Evolutionary conservation across 176 grass and related monocot species (phyloP).

Genomic region (Ensete glaucum): DNA sequence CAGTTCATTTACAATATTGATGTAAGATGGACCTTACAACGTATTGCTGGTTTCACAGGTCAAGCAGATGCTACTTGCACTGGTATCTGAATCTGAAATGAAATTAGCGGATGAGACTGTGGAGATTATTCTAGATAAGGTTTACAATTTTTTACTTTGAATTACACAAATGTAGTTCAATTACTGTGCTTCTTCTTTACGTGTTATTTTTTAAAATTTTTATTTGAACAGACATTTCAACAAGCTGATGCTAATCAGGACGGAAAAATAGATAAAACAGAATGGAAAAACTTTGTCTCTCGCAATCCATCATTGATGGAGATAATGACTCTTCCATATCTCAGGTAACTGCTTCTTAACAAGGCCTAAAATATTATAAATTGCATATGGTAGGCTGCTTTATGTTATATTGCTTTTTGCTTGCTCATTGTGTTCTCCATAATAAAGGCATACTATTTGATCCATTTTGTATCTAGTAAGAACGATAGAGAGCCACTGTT

Average conservation of each 20-base stretch:
- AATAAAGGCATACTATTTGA: too few species aligned
- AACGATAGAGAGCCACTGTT: too few species aligned
- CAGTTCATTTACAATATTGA: neutral
- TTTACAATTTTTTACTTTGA: neutral
- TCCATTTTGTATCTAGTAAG: too few species aligned
- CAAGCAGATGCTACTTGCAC: constrained; percentile 94
- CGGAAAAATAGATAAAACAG: constrained; percentile 87
- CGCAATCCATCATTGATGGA: constrained; percentile 87
- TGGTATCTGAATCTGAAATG: constrained; percentile 94
- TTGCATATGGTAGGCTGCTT: neutral
- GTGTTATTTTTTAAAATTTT: neutral
- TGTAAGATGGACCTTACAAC: neutral
- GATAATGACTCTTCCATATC: constrained; percentile 97
- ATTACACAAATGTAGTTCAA: neutral
- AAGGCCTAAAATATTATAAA: neutral
- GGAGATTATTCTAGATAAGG: constrained; percentile 57
- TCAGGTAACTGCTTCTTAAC: constrained; percentile 47
- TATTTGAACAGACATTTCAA: constrained; percentile 67
- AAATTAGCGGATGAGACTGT: constrained; percentile 84
- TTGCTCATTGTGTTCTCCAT: neutral
- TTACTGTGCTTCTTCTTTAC: neutral
- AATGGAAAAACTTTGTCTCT: constrained; percentile 86
- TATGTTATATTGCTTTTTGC: neutral
- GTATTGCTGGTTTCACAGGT: constrained; percentile 48
- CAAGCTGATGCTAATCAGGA: constrained; percentile 85